These are phyloP conservation scores for Ganoderma lucidum DNA, from an alignment of 1,284 basidiomycete genomes.

Conservation along the genomic window DNA sequence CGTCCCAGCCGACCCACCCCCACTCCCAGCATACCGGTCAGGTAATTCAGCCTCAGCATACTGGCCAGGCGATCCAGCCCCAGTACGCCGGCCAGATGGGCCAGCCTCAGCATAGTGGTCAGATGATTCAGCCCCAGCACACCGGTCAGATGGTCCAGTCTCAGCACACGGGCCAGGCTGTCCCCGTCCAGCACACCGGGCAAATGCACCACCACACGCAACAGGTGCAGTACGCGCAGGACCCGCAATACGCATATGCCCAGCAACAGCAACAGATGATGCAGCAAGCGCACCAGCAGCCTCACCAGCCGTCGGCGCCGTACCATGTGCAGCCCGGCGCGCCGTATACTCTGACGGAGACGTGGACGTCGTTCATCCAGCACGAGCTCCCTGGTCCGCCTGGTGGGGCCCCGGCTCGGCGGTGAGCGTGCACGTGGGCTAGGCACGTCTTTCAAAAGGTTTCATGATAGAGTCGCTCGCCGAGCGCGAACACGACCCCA, in stretches of 20 bases:
- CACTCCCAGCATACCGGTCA: constrained; percentile 13
- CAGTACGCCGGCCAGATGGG: constrained; percentile 2
- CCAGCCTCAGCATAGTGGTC: background rate
- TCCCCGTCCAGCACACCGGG: background rate
- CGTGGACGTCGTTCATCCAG: constrained; percentile 46
- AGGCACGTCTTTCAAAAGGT: background rate
- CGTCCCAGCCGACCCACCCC: constrained; percentile 12
- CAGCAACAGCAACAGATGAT: constrained; percentile 21
- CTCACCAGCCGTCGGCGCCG: constrained; percentile 1
- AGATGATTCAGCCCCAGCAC: background rate
- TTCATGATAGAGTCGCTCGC: background rate
- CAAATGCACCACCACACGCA: constrained; percentile 4
- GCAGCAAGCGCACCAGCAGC: constrained; percentile 19
- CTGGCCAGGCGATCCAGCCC: constrained; percentile 15
- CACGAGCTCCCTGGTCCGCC: constrained; percentile 36
- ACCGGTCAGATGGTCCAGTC: background rate
- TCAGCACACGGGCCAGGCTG: background rate
- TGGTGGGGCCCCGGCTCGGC: constrained; percentile 4
- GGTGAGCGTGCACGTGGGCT: background rate
- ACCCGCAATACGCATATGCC: constrained; percentile 19
- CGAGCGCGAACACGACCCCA: background rate
- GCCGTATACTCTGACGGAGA: constrained; percentile 42
- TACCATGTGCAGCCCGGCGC: constrained; percentile 8
- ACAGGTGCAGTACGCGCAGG: constrained; percentile 19
- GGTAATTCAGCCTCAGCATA: constrained; percentile 17